Evolutionary conservation across 169 alveolate genomes (phyloP).

Genomic region (Perkinsus marinus): DNA sequence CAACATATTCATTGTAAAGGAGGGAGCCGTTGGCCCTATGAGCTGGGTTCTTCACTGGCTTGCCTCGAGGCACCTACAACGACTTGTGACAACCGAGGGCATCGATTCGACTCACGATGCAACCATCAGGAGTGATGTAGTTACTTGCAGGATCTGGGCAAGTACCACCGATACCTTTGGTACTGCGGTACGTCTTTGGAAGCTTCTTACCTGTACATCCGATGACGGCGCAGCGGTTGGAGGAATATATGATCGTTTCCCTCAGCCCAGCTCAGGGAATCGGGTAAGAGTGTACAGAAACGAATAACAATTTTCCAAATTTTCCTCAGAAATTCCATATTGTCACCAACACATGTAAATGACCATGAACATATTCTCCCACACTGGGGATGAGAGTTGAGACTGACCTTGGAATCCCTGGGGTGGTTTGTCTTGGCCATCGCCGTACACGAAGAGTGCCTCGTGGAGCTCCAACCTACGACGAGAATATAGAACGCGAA

Average conservation of each 20-base stretch:
- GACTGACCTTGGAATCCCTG: background rate
- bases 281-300: no score
- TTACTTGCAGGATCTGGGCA: background rate
- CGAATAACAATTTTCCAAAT: no score
- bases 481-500: background rate
- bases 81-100: background rate
- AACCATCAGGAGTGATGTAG: background rate
- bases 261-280: no score
- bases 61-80: background rate
- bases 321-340: no score
- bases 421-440: background rate
- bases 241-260: no score
- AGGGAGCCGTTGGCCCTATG: slow-evolving; percentile 29
- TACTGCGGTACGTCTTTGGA: background rate
- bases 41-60: background rate
- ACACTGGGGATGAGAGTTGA: background rate
- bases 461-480: background rate
- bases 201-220: background rate
- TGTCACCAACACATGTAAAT: no score
- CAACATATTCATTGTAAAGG: slow-evolving; percentile 55
- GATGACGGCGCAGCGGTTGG: background rate
- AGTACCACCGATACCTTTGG: background rate
- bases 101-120: background rate
- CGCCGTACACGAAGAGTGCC: background rate
- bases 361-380: no score